Base-by-base conservation (phyloP, 1,139 yeast species). In the Hansenula sp. region DNA sequence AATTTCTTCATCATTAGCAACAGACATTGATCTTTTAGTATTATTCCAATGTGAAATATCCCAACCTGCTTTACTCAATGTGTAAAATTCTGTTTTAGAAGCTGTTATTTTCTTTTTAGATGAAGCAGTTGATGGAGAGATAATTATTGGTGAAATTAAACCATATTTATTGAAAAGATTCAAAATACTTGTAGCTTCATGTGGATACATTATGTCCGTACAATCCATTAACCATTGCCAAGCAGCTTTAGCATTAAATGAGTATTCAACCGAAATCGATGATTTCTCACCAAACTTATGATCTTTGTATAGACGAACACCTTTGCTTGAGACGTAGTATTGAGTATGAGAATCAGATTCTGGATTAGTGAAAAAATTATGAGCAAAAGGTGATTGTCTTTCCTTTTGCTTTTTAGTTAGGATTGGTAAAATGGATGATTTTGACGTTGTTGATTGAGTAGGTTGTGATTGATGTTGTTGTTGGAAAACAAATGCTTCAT, bases 171-270 rank as follows among this genome's bases (percentile, higher is more conserved):
- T 47, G 47, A 90, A 74, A 29, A 77, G 60, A n/a, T 71, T 67
- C 0, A 83, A 81, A 13, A 90, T 62, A 13, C 73, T 73, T 0
- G 66, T 55, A 0, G 92, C 96, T 46, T 87, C 95, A 4, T 66
- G 63, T 0, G 66, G 59, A 40, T 71, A 69, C 46, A 81, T 61
- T 1, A 82, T 67, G 54, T 87, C 94, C 0, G 96, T 83, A 56
- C 97, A 90, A 48, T 90, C 97, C 75, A 82, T 71, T 16, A 90
- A 54, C 96, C 97, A 92, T 55, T 88, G 96, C 60, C 80, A 71
- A 1, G 84, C 68, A 0, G 95, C 83, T 51, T 85, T 84, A 0
- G 97, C 95, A 1, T 86, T 72, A 45, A 86, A 71, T 41, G 79
- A 73, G 52, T 72, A 71, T 16, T 68, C 66, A 3, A 73, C 54